Conservation (phyloP, 2,329 filamentous ascomycete genomes). For the Aspergillus eucalypticola region DNA sequence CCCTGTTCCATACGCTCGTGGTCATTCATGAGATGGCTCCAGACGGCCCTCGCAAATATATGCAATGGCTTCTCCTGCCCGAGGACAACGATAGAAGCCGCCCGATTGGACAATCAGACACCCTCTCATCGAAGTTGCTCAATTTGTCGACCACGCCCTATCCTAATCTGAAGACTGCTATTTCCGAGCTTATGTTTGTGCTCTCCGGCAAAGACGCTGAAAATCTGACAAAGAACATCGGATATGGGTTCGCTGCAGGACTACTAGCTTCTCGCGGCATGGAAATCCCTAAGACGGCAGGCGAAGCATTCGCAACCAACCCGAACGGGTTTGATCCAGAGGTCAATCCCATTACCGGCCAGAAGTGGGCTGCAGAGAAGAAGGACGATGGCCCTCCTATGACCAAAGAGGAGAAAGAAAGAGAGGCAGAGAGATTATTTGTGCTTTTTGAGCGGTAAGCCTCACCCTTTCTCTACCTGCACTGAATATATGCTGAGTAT, state of each 20-base stretch:
- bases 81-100: constrained; percentile 72
- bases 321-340: constrained; percentile 24
- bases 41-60: constrained; percentile 58
- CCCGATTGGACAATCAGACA: constrained; percentile 74
- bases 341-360: constrained; percentile 85
- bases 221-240: constrained; percentile 85
- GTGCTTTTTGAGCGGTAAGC: constrained; percentile 81
- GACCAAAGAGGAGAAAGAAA: constrained; percentile 88
- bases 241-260: constrained; percentile 90
- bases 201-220: constrained; percentile 78
- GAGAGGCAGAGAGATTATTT: constrained; percentile 85
- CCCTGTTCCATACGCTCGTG: constrained; percentile 72
- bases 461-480: constrained; percentile 13
- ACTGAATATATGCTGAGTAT: constrained; percentile 18
- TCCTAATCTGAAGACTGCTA: constrained; percentile 70
- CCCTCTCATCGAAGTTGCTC: constrained; percentile 74
- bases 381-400: constrained; percentile 66
- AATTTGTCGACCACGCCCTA: constrained; percentile 74
- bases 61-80: constrained; percentile 72
- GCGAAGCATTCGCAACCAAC: constrained; percentile 54
- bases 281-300: constrained; percentile 67
- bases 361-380: constrained; percentile 70
- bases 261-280: constrained; percentile 86
- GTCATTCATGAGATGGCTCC: constrained; percentile 71
- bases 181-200: constrained; percentile 81